phyloP scores from a whole-genome alignment of 148 eudicot species.

The Rhododendron vialii region DNA sequence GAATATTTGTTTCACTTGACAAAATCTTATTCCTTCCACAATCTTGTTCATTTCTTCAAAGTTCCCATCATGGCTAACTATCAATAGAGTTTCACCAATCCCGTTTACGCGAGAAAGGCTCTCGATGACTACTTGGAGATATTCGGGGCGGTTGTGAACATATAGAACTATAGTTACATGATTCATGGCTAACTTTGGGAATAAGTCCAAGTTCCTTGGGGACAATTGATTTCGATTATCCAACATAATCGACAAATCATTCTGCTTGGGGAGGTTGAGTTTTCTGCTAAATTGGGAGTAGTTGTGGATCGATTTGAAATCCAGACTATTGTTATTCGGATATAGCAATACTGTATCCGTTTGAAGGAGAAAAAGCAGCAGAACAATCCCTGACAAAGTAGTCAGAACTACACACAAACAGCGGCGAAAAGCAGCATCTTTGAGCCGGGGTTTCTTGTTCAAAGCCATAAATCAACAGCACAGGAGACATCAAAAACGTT shows the following conservation, averaged over 20 bases:
- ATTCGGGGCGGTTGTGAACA: slow-evolving; percentile 93
- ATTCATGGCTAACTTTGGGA: slow-evolving; percentile 54
- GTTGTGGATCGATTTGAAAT: not conserved
- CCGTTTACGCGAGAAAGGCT: slow-evolving; percentile 80
- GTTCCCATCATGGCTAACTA: slow-evolving; percentile 93
- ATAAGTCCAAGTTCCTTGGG: slow-evolving; percentile 69
- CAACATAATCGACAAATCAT: slow-evolving; percentile 47
- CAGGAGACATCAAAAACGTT: slow-evolving; percentile 13
- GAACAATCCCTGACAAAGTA: slow-evolving; percentile 33
- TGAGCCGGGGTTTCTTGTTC: slow-evolving; percentile 43
- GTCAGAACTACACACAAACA: slow-evolving; percentile 32
- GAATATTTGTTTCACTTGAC: slow-evolving; percentile 89
- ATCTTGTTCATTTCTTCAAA: slow-evolving; percentile 86
- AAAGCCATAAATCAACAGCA: slow-evolving; percentile 32
- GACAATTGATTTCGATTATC: slow-evolving; percentile 51
- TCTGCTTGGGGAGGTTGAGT: slow-evolving; percentile 51
- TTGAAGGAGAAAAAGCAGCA: slow-evolving; percentile 38
- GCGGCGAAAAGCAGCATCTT: slow-evolving; percentile 42
- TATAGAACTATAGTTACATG: slow-evolving; percentile 74
- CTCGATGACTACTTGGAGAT: slow-evolving; percentile 61
- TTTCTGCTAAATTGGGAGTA: not conserved
- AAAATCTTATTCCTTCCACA: slow-evolving; percentile 75
- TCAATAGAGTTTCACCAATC: slow-evolving; percentile 69
- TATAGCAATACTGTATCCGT: slow-evolving; percentile 23
- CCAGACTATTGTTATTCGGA: slow-evolving; percentile 25